Base-by-base conservation (phyloP, 139 green algal genomes). In the Coelastrella sp. region DNA sequence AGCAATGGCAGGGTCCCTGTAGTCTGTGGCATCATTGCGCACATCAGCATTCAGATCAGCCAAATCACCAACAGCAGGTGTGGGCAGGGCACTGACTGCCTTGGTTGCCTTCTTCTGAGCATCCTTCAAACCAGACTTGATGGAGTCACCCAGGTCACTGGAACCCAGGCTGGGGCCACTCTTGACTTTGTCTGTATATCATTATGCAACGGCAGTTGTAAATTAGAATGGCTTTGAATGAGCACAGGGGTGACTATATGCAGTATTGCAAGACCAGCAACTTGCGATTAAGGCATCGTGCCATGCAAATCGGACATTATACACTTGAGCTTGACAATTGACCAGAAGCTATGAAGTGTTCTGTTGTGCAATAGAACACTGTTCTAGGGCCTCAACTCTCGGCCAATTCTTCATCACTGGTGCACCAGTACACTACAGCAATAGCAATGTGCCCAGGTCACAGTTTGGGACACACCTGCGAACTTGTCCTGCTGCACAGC, bases 1-100 rank as follows among this genome's bases (percentile, higher is more conserved):
- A 14, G 80, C 80, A 19, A 58, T 58, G 7, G 80, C 80, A n/a
- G 80, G 80, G 80, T 86, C 80, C 80, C 80, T 86, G 80, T 86
- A 86, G 59, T 60, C 14, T 0, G 10, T 60, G 6, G 80, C 20
- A 0, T 4, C n/a, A 5, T 6, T 59, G 12, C 80, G 59, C 59
- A 86, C 80, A 60, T 74, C 80, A 60, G 9, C 10, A 24, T 86
- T 86, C n/a, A 59, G 80, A 59, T 86, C 80, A 20, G 59, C 80
- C 80, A 86, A 7, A 1, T 61, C 79, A 72, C 49, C 80, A 25
- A 86, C 22, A 60, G 80, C 58, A 27, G n/a, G 59, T 24, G 59
- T 70, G n/a, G 80, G 80, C 80, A 86, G 59, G 7, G 59, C 59
- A 24, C n/a, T 60, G 58, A 59, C 74, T 27, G 20, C 70, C 22